Evolutionary conservation across 73 alveolate species (phyloP).

Genomic region (Symbiodinium natans): DNA sequence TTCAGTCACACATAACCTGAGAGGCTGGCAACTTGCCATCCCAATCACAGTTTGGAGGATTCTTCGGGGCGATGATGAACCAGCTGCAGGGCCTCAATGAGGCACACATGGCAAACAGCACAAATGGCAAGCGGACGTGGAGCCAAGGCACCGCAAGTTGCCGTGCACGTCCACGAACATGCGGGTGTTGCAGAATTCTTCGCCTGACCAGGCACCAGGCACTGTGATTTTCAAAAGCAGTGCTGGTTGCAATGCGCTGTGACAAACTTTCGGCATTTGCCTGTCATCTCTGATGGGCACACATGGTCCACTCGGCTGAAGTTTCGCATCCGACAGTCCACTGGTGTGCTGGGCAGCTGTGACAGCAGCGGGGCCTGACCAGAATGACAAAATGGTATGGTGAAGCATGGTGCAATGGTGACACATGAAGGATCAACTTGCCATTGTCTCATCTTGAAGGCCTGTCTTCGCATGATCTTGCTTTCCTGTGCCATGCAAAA

Average conservation of each 20-base stretch:
- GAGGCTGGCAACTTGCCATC: conserved; percentile 64
- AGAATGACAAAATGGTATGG: too few relatives aligned
- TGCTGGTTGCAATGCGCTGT: too few relatives aligned
- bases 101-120: neutral
- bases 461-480: conserved; percentile 1
- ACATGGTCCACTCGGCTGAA: conserved; percentile 60
- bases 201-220: neutral
- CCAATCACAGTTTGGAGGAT: conserved; percentile 91
- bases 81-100: conserved; percentile 67
- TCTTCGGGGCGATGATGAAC: conserved; percentile 63
- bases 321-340: conserved; percentile 37
- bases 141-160: conserved; percentile 14
- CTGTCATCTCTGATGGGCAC: conserved; percentile 77
- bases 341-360: neutral
- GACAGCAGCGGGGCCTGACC: conserved; percentile 32
- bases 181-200: conserved; percentile 65
- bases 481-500: neutral
- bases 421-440: neutral
- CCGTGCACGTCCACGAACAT: conserved; percentile 78
- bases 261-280: neutral
- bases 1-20: too few relatives aligned
- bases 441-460: neutral
- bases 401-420: neutral
- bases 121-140: neutral
- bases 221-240: too few relatives aligned